A percentile compares a stretch with the other conserved stretches of the same genome.
phyloP scores from a whole-genome alignment of 169 alveolate species.

The Eimeria praecox region DNA sequence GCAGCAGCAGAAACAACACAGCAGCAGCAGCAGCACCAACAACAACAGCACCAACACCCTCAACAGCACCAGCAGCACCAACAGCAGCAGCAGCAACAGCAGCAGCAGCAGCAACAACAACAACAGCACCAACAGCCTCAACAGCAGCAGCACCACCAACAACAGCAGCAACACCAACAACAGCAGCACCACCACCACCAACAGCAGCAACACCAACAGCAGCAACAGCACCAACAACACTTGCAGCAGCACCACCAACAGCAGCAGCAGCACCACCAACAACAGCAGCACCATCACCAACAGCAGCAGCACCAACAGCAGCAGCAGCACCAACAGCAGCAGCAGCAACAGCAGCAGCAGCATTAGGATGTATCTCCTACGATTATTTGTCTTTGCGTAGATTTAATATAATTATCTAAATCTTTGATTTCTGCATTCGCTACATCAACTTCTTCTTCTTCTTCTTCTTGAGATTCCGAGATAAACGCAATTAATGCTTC shows the following conservation, averaged over 20 bases:
- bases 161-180: not conserved
- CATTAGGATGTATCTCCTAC: not conserved
- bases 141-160: not conserved
- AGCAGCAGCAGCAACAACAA: not conserved
- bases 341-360: not conserved
- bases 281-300: not conserved
- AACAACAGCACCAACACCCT: too few species aligned
- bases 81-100: constrained; percentile 18
- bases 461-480: not conserved
- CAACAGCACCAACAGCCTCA: not conserved
- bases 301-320: not conserved
- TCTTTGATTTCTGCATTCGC: not conserved
- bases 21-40: too few species aligned
- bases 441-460: not conserved
- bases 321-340: not conserved
- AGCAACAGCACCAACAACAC: not conserved
- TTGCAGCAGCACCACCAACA: not conserved
- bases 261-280: not conserved
- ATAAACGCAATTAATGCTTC: too few species aligned
- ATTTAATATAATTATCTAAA: not conserved
- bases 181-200: not conserved
- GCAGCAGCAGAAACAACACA: too few species aligned
- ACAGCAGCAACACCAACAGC: not conserved
- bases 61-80: too few species aligned
- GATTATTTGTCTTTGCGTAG: not conserved